These are phyloP conservation scores for Sporothrix euskadiensis DNA, from an alignment of 2,329 filamentous ascomycete genomes.

Conservation along the genomic window DNA sequence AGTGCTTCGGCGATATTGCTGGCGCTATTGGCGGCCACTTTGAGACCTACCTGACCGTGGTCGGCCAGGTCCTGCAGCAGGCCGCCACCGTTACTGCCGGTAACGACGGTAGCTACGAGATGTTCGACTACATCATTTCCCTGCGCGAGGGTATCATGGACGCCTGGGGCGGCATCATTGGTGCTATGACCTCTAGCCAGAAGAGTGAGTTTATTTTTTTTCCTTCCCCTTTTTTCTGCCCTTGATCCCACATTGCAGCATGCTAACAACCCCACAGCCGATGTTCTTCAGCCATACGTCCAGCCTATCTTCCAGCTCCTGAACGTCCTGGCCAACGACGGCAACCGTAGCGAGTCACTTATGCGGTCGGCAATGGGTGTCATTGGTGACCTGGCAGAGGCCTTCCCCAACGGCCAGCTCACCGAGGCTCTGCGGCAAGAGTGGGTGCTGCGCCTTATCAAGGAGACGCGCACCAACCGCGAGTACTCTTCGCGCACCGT, in stretches of 20 bases:
- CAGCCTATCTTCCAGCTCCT: constrained; percentile 85
- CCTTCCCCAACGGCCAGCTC: constrained; percentile 88
- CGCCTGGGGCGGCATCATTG: constrained; percentile 95
- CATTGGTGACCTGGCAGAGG: constrained; percentile 91
- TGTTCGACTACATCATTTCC: constrained; percentile 94
- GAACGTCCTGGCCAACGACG: constrained; percentile 74
- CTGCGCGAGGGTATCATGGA: constrained; percentile 98
- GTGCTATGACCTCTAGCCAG: constrained; percentile 81
- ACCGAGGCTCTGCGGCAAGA: constrained; percentile 82
- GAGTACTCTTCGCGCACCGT: constrained; percentile 84
- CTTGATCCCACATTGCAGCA: not conserved
- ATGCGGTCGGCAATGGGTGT: constrained; percentile 97
- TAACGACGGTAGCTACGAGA: constrained; percentile 83
- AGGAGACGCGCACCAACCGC: constrained; percentile 85
- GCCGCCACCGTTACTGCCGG: constrained; percentile 79
- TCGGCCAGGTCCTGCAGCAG: constrained; percentile 91
- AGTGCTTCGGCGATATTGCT: constrained; percentile 97
- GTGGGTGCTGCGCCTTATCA: constrained; percentile 86
- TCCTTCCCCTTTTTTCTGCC: no score
- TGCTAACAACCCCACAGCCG: constrained; percentile 52
- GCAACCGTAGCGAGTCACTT: constrained; percentile 85
- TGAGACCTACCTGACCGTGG: constrained; percentile 87
- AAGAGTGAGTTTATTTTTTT: constrained; percentile 61
- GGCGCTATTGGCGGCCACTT: constrained; percentile 90
- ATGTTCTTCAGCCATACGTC: constrained; percentile 73